These are phyloP conservation scores for Trichoderma afroharzianum DNA, from an alignment of 2,329 filamentous ascomycete species.

Conservation along the genomic window DNA sequence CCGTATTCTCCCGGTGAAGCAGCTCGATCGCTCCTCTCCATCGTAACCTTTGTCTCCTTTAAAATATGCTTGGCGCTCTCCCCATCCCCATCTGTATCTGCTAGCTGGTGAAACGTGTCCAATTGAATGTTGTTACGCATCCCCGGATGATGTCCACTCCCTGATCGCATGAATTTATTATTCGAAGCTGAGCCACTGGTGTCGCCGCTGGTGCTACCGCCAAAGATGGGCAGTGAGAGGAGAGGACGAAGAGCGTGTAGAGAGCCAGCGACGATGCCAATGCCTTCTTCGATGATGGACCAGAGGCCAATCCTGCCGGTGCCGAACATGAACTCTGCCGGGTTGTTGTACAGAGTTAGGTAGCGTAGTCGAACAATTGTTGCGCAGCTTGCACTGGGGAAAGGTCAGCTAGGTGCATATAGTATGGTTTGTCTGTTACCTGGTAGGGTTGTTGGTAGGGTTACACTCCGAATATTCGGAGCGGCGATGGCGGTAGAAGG, in stretches of 20 bases:
- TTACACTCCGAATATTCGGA: too few relatives aligned
- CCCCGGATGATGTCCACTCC: neutral
- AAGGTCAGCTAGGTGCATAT: neutral
- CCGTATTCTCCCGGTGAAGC: conserved; percentile 2
- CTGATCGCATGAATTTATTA: neutral
- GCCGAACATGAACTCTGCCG: conserved; percentile 10
- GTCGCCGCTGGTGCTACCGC: neutral
- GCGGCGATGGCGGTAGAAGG: neutral
- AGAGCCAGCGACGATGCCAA: conserved; percentile 10
- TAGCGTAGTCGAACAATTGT: conserved; percentile 13
- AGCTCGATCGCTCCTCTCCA: neutral
- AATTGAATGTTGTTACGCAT: neutral
- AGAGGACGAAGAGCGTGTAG: conserved; percentile 10
- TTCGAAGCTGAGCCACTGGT: neutral
- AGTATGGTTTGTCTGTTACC: neutral
- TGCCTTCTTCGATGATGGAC: conserved; percentile 11
- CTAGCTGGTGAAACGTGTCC: conserved; percentile 8
- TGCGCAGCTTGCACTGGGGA: conserved; percentile 8
- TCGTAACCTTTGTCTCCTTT: conserved; percentile 6
- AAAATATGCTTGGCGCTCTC: conserved; percentile 10
- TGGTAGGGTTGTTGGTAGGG: neutral
- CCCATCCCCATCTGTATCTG: conserved; percentile 1
- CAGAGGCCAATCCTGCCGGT: conserved; percentile 12
- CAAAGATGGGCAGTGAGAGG: conserved; percentile 6
- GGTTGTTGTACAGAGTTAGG: conserved; percentile 8